Percentiles rank a stretch among this genome's conserved stretches.
Conservation (phyloP, 179 eudicot species). For the Spinacia oleracea region DNA sequence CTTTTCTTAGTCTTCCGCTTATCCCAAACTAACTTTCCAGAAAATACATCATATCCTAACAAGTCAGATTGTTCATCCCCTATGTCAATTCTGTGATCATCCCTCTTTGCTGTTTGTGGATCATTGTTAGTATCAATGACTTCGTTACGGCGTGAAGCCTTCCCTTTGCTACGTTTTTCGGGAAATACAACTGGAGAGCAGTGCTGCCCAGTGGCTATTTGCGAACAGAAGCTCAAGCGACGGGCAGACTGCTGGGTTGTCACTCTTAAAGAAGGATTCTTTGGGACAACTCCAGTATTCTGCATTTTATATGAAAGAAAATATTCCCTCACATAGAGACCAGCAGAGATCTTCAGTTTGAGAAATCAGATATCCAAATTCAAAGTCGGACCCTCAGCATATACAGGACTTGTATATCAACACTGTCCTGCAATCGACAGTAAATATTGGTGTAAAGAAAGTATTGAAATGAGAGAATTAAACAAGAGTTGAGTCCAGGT, state of each 20-base stretch:
- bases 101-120: constrained; percentile 59
- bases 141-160: constrained; percentile 45
- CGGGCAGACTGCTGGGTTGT: constrained; percentile 78
- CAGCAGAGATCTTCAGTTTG: constrained; percentile 23
- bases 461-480: constrained; percentile 10
- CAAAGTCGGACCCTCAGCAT: constrained; percentile 5
- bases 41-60: constrained; percentile 83
- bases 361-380: not conserved
- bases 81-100: constrained; percentile 88
- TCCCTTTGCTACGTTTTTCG: constrained; percentile 81
- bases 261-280: constrained; percentile 62
- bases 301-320: constrained; percentile 50
- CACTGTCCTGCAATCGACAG: constrained; percentile 10
- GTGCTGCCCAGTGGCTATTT: constrained; percentile 79
- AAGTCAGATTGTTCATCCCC: constrained; percentile 90
- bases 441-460: constrained; percentile 9
- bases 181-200: constrained; percentile 95
- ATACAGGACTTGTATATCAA: not conserved
- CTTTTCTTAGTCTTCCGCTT: constrained; percentile 59
- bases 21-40: constrained; percentile 84
- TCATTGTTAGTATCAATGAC: constrained; percentile 49
- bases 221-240: constrained; percentile 75
- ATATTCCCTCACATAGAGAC: constrained; percentile 28
- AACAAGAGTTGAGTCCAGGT: not conserved
- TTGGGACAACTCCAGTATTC: constrained; percentile 68